phyloP scores from a whole-genome alignment of 2,329 filamentous ascomycete genomes.

The Beauveria varroae region DNA sequence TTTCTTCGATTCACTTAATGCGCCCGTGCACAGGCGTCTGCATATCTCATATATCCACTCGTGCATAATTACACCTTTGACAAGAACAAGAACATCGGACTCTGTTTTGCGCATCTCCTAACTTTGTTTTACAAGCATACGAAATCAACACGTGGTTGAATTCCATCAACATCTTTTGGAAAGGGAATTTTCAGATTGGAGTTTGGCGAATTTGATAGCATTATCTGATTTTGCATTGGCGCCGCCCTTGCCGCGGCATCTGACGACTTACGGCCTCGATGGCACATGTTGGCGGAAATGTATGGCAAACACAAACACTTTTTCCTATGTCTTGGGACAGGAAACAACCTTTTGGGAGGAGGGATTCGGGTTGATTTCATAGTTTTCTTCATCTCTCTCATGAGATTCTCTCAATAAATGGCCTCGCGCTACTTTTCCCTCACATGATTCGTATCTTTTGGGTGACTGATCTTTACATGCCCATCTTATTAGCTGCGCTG shows the following conservation, averaged over 20 bases:
- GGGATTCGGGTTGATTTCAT: neutral
- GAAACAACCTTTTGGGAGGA: neutral
- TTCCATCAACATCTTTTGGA: slow-evolving; percentile 6
- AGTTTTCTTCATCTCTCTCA: slow-evolving; percentile 1
- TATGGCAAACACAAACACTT: neutral
- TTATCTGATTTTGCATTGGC: neutral
- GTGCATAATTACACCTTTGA: slow-evolving; percentile 1
- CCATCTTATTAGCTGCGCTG: neutral
- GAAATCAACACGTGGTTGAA: slow-evolving; percentile 6
- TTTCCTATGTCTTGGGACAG: slow-evolving; percentile 3
- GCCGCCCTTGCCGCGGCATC: neutral
- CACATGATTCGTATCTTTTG: neutral
- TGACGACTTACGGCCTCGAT: neutral
- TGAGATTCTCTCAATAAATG: slow-evolving; percentile 1
- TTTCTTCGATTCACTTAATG: slow-evolving; percentile 4
- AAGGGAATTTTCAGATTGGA: neutral
- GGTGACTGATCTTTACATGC: neutral
- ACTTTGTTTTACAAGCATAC: slow-evolving; percentile 1
- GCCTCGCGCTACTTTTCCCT: neutral
- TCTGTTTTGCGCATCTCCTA: neutral
- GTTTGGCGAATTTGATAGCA: slow-evolving; percentile 8
- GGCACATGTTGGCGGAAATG: neutral
- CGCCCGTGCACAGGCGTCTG: slow-evolving; percentile 8
- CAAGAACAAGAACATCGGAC: slow-evolving; percentile 1
- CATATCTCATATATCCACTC: slow-evolving; percentile 6